Evolutionary conservation across 2,329 filamentous ascomycete species (phyloP), one percentile per base, ranked within the genome.

Genomic region (Pezicula radicicola): DNA sequence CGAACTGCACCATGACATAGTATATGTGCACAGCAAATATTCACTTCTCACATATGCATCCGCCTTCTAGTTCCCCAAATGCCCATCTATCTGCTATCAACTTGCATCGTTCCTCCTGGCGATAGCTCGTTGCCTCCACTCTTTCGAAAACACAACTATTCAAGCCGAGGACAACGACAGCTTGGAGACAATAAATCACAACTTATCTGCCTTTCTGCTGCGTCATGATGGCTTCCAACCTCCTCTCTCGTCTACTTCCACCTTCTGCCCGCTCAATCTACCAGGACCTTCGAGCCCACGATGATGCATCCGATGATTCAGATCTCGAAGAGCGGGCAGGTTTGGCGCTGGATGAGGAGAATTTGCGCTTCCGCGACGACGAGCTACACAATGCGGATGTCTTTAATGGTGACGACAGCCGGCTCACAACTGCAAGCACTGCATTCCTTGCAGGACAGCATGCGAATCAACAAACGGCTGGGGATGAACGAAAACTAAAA

Each of bases 331-430:
- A 65, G 43, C 60, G 59, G 39, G 64, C 62, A 15, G 64, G 63
- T 7, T 49, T 68, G 47, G 62, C 60, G 19, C 50, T 67, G 27
- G 66, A 68, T 51, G 66, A 68, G 44, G 66, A 67, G 51, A 68
- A 68, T 43, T 49, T 68, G 10, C 46, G 60, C 6, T 67, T 66
- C 49, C 59, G 58, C 27, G 65, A 67, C 39, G 61, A 67, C 39
- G 65, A 68, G 30, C 46, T 68, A 15, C 59, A 55, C 7, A 52
- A 62, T 52, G 62, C 56, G 43, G 66, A 66, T 46, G 57, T 56
- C 6, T 63, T 67, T 43, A 60, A 62, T 51, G 64, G 57, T 1
- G 61, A 64, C 37, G 63, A 65, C 28, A 67, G 64, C 44, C 60
- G 54, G 9, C 54, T 64, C 13, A 65, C 61, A 16, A 63, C 63